Conservation (phyloP, 2,329 filamentous ascomycete species). For the Achaetomium macrosporum region DNA sequence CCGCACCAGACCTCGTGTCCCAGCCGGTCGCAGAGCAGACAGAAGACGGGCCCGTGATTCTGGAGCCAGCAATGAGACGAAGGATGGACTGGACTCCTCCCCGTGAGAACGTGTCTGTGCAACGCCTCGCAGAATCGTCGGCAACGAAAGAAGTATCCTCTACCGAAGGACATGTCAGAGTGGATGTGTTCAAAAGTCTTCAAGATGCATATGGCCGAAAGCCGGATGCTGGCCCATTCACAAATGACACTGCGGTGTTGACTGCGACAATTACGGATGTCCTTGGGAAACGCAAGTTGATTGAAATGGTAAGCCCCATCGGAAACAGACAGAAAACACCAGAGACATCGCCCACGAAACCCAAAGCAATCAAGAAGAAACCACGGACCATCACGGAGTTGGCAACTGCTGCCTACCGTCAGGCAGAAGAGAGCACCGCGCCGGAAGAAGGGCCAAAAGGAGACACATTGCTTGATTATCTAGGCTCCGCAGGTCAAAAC, state of each 20-base stretch:
- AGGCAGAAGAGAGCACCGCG: constrained; percentile 33
- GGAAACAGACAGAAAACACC: constrained; percentile 23
- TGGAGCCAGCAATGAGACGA: constrained; percentile 49
- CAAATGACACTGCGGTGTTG: constrained; percentile 5
- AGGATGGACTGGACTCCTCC: constrained; percentile 67
- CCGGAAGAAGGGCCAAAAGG: constrained; percentile 23
- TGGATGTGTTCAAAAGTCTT: constrained; percentile 39
- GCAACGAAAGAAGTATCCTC: constrained; percentile 27
- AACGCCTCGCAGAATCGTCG: constrained; percentile 30
- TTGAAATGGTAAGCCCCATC: constrained; percentile 42
- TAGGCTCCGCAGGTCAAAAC: constrained; percentile 33
- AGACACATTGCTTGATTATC: constrained; percentile 43
- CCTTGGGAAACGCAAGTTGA: constrained; percentile 51
- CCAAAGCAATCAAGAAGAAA: constrained; percentile 60
- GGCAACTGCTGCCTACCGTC: constrained; percentile 64
- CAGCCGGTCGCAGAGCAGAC: constrained; percentile 19
- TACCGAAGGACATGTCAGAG: constrained; percentile 8
- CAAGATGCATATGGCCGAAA: constrained; percentile 38
- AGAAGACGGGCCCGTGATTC: constrained; percentile 30
- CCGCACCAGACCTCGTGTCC: background rate
- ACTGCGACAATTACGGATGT: constrained; percentile 25
- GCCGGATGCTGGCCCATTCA: constrained; percentile 14
- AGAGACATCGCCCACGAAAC: constrained; percentile 36
- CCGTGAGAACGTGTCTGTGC: constrained; percentile 12
- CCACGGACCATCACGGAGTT: constrained; percentile 70